Conservation (phyloP, 768 basidiomycete species). For the Tulasnella sp. region DNA sequence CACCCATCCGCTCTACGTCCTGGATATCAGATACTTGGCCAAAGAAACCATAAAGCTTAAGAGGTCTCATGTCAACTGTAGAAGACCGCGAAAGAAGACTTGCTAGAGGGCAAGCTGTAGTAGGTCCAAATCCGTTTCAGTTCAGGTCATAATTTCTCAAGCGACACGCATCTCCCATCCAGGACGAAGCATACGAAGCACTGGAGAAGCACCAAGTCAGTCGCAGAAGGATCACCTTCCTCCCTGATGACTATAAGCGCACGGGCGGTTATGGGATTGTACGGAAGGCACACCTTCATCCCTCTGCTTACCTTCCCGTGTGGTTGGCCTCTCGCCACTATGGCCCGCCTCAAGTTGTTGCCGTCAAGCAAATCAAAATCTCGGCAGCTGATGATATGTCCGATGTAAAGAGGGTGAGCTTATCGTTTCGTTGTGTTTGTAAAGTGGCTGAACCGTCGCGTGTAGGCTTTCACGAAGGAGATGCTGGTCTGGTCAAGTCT, state of each 20-base stretch:
- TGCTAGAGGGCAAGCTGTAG: neutral
- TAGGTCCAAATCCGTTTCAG: neutral
- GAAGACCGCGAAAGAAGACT: neutral
- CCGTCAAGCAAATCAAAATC: slow-evolving; percentile 3
- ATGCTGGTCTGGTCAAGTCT: slow-evolving; percentile 2
- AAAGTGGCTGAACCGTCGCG: neutral
- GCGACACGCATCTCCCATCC: neutral
- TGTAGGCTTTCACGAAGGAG: neutral
- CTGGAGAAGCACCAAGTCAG: neutral
- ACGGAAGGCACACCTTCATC: neutral
- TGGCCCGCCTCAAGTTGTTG: neutral
- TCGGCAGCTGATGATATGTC: neutral
- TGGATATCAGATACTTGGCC: neutral
- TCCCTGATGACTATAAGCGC: neutral
- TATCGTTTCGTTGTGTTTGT: neutral
- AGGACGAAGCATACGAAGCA: neutral
- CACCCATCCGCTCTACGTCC: neutral
- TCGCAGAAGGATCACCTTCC: neutral
- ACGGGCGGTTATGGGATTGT: neutral
- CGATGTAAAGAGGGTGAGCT: neutral
- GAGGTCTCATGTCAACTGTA: neutral
- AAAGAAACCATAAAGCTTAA: neutral
- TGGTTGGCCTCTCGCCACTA: neutral
- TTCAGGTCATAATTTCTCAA: neutral
- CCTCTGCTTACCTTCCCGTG: neutral